phyloP scores from a whole-genome alignment of 75 land plant species.

The Selaginella moellendorffii region DNA sequence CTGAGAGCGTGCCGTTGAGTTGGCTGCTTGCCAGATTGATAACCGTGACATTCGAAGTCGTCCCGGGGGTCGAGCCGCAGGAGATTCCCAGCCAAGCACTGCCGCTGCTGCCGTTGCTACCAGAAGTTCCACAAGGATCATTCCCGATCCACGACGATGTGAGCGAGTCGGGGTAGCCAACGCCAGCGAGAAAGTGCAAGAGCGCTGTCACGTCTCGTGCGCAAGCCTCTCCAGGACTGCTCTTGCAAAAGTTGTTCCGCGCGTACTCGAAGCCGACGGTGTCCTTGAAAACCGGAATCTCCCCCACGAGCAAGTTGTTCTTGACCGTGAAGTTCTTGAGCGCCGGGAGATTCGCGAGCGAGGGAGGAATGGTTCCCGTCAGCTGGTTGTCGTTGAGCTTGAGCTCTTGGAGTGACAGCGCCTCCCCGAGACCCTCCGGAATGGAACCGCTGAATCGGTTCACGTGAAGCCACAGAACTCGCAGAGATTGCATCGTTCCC shows the following conservation, averaged over 20 bases:
- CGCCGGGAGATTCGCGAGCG: conserved; percentile 18
- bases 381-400: conserved; percentile 46
- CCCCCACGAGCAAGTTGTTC: background rate
- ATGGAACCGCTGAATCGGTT: conserved; percentile 56
- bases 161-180: background rate
- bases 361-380: conserved; percentile 47
- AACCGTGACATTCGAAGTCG: background rate
- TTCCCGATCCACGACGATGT: conserved; percentile 4
- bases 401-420: conserved; percentile 27
- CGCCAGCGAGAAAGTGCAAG: background rate
- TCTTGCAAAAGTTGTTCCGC: conserved; percentile 5
- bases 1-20: background rate
- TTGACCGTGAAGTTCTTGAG: conserved; percentile 10
- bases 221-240: background rate
- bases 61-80: background rate
- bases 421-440: conserved; percentile 30
- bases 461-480: conserved; percentile 51
- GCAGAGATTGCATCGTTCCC: conserved; percentile 33
- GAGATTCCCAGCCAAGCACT: background rate
- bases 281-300: background rate
- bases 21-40: background rate
- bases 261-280: background rate
- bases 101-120: background rate
- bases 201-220: background rate
- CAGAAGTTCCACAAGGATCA: background rate